phyloP scores from a whole-genome alignment of 106 monocot genomes.

The Dendrobium catenatum region DNA sequence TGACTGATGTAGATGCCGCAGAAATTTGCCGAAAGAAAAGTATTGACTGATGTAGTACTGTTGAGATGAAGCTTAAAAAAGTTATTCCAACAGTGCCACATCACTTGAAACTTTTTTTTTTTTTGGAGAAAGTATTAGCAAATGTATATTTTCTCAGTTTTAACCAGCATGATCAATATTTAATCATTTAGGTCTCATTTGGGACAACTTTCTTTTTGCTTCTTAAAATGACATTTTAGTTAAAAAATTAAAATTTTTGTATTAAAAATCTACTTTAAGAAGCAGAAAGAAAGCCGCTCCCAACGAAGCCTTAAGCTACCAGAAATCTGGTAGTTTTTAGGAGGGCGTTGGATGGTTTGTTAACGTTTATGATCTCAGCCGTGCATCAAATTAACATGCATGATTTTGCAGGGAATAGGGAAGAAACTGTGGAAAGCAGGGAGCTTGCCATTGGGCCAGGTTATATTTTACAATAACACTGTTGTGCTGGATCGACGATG shows the following conservation, averaged over 20 bases:
- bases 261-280: too few relatives aligned
- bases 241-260: too few relatives aligned
- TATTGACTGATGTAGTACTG: neutral
- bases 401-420: slow-evolving; percentile 36
- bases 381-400: neutral
- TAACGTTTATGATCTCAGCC: too few relatives aligned
- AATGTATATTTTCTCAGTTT: neutral
- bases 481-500: slow-evolving; percentile 38
- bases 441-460: slow-evolving; percentile 62
- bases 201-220: too few relatives aligned
- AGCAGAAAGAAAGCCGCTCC: too few relatives aligned
- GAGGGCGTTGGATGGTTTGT: too few relatives aligned
- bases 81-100: neutral
- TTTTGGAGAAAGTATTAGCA: neutral
- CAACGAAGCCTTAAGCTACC: too few relatives aligned
- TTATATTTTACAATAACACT: slow-evolving; percentile 79
- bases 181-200: too few relatives aligned
- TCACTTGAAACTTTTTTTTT: neutral
- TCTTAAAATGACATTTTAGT: too few relatives aligned
- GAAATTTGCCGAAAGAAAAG: neutral
- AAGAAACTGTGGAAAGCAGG: slow-evolving; percentile 52
- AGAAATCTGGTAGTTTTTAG: too few relatives aligned
- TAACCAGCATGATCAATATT: too few relatives aligned
- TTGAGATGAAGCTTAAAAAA: neutral
- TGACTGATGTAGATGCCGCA: too few relatives aligned